phyloP scores from a whole-genome alignment of 2,329 filamentous ascomycete species.

The Fusarium sp. region DNA sequence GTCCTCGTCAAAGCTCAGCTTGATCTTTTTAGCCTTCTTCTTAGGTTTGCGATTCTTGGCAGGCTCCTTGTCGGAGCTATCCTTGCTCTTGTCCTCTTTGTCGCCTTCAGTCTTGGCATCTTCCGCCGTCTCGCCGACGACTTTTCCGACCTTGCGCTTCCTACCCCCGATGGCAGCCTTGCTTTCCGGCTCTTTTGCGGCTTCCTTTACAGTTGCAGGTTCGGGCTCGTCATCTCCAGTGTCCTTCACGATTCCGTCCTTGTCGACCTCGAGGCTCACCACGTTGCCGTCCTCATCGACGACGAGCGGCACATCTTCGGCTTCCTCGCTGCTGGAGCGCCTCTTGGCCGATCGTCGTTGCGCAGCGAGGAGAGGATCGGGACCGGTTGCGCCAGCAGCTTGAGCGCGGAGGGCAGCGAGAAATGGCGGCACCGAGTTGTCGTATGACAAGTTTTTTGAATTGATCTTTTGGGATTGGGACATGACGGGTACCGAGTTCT shows the following conservation, averaged over 20 bases:
- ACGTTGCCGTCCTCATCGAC: conserved; percentile 79
- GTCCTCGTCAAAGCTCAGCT: conserved; percentile 74
- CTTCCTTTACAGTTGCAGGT: conserved; percentile 47
- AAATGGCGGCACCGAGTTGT: conserved; percentile 68
- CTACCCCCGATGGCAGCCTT: conserved; percentile 53
- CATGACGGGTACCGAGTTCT: conserved; percentile 48
- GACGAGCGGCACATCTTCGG: conserved; percentile 80
- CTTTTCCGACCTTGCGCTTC: conserved; percentile 64
- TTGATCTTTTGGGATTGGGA: conserved; percentile 72
- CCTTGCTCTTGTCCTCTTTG: conserved; percentile 24
- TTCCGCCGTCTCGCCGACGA: conserved; percentile 51
- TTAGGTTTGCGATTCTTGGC: conserved; percentile 52
- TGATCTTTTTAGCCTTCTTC: conserved; percentile 72
- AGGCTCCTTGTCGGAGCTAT: conserved; percentile 44
- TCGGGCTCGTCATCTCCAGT: conserved; percentile 38
- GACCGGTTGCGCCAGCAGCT: conserved; percentile 59
- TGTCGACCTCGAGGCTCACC: conserved; percentile 60
- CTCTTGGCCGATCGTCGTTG: conserved; percentile 63
- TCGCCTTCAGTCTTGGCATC: conserved; percentile 33
- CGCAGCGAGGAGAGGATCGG: conserved; percentile 64
- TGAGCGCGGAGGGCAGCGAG: conserved; percentile 67
- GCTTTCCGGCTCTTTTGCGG: conserved; percentile 45
- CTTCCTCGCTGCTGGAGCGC: conserved; percentile 73
- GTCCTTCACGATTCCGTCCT: conserved; percentile 57
- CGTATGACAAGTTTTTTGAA: conserved; percentile 76